phyloP scores from a whole-genome alignment of 176 grass and related monocot species.

The Musa itinerans region DNA sequence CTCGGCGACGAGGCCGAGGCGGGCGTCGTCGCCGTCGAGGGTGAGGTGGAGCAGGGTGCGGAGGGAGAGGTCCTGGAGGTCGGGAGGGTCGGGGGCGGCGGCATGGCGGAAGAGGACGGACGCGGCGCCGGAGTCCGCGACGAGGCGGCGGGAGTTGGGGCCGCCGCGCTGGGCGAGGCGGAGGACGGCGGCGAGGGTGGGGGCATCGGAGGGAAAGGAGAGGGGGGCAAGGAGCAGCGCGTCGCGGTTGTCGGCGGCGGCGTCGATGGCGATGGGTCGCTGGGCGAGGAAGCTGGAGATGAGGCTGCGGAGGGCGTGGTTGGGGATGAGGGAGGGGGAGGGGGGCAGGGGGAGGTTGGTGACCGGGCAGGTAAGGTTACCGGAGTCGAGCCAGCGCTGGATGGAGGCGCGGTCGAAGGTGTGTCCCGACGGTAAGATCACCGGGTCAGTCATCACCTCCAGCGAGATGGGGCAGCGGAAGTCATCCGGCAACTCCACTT shows the following conservation, averaged over 20 bases:
- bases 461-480: constrained; percentile 96
- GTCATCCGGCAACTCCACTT: constrained; percentile 60
- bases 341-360: constrained; percentile 68
- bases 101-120: constrained; percentile 58
- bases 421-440: constrained; percentile 85
- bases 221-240: constrained; percentile 6
- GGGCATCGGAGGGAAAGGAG: constrained; percentile 18
- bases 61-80: constrained; percentile 30
- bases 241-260: neutral
- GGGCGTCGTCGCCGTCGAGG: constrained; percentile 78
- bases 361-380: constrained; percentile 78
- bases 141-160: constrained; percentile 37
- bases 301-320: constrained; percentile 75
- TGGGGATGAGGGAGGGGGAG: constrained; percentile 58
- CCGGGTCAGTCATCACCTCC: constrained; percentile 93
- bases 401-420: constrained; percentile 93
- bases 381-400: constrained; percentile 87
- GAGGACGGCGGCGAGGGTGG: constrained; percentile 11
- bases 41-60: constrained; percentile 47
- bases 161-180: constrained; percentile 39
- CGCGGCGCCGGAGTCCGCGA: constrained; percentile 56
- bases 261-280: neutral
- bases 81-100: constrained; percentile 20
- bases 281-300: constrained; percentile 39
- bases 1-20: constrained; percentile 68